Conservation (phyloP, 768 basidiomycete species). For the Dacryopinax primogenitus region DNA sequence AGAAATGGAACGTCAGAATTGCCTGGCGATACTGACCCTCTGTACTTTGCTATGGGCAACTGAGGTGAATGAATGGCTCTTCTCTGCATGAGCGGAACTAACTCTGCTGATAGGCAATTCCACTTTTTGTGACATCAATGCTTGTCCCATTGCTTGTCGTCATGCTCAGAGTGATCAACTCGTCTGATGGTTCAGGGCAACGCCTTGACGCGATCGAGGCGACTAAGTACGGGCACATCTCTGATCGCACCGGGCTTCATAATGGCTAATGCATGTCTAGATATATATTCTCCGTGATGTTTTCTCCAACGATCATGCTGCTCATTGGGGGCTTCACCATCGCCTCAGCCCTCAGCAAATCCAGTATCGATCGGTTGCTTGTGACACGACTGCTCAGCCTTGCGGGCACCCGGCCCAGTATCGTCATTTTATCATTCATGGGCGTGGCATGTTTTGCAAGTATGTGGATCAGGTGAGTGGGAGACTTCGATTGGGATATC, state of each 20-base stretch:
- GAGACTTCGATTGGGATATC: slow-evolving; percentile 7
- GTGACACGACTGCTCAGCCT: slow-evolving; percentile 83
- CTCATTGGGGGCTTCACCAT: slow-evolving; percentile 97
- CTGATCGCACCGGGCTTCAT: background rate
- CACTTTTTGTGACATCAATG: slow-evolving; percentile 92
- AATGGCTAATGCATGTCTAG: slow-evolving; percentile 31
- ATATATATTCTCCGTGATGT: slow-evolving; percentile 89
- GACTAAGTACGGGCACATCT: slow-evolving; percentile 48
- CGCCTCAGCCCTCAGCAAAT: slow-evolving; percentile 89
- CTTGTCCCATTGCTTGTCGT: slow-evolving; percentile 79
- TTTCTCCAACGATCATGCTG: slow-evolving; percentile 96
- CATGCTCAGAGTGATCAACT: slow-evolving; percentile 64
- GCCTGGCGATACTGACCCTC: slow-evolving; percentile 78
- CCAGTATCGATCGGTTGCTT: slow-evolving; percentile 80
- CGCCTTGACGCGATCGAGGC: slow-evolving; percentile 53
- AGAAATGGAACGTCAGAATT: slow-evolving; percentile 64
- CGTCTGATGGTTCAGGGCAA: slow-evolving; percentile 36
- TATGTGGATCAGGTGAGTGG: slow-evolving; percentile 92
- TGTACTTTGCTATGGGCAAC: slow-evolving; percentile 93
- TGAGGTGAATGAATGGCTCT: slow-evolving; percentile 45
- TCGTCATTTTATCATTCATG: slow-evolving; percentile 89
- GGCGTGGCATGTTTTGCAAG: slow-evolving; percentile 91
- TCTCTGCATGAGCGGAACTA: background rate
- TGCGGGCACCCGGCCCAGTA: slow-evolving; percentile 76
- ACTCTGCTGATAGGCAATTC: slow-evolving; percentile 55